Evolutionary conservation across 2,329 filamentous ascomycete genomes (phyloP).

Genomic region (Pseudogymnoascus sp.): DNA sequence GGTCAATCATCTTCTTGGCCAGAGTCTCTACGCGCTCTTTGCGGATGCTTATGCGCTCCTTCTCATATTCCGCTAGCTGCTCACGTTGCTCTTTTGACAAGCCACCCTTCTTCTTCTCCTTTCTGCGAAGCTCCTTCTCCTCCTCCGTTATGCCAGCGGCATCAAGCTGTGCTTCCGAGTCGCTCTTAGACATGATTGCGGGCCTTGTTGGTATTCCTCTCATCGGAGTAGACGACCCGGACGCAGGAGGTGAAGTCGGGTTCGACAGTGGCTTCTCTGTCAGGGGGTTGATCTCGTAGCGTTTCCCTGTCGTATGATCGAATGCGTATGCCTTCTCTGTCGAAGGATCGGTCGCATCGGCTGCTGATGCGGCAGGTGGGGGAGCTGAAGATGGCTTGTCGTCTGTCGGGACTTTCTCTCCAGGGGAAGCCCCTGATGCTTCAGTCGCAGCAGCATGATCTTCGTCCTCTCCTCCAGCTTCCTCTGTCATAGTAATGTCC

Average conservation of each 20-base stretch:
- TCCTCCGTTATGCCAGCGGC: constrained; percentile 61
- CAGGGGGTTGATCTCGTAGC: constrained; percentile 11
- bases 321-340: constrained; percentile 9
- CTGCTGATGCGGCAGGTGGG: constrained; percentile 24
- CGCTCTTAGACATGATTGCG: constrained; percentile 80
- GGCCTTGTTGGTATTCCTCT: constrained; percentile 64
- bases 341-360: constrained; percentile 10
- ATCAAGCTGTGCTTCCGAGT: constrained; percentile 63
- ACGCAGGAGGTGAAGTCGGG: constrained; percentile 27
- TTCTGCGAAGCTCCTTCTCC: constrained; percentile 68
- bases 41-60: constrained; percentile 73
- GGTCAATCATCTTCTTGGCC: constrained; percentile 76
- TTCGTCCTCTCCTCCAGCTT: constrained; percentile 55
- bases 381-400: constrained; percentile 35
- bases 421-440: constrained; percentile 23
- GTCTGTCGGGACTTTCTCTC: constrained; percentile 25
- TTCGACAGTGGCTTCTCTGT: constrained; percentile 23
- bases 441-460: constrained; percentile 42
- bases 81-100: constrained; percentile 89
- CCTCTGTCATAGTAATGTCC: constrained; percentile 87
- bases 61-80: constrained; percentile 80
- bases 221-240: constrained; percentile 37
- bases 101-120: constrained; percentile 83
- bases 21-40: constrained; percentile 86
- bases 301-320: not conserved